Evolutionary conservation across 306 rosid species (phyloP).

Genomic region (Ormosia emarginata): DNA sequence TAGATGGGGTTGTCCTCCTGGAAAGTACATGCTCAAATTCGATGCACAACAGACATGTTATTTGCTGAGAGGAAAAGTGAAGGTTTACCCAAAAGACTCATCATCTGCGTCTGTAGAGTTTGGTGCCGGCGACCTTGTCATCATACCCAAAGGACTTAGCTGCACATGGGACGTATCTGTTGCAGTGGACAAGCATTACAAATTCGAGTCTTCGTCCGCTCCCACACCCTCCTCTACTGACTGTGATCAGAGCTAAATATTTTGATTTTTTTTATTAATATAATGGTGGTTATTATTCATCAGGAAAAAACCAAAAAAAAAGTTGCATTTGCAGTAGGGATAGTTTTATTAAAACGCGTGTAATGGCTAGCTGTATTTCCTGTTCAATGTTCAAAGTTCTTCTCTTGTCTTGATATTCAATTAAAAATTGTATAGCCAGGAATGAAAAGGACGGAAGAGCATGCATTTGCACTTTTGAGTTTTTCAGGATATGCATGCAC

Average conservation of each 20-base stretch:
- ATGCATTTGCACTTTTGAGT: neutral
- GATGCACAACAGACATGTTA: conserved; percentile 65
- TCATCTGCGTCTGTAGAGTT: conserved; percentile 47
- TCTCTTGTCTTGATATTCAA: neutral
- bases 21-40: conserved; percentile 57
- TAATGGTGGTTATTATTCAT: neutral
- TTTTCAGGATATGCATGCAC: conserved; percentile 26
- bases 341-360: neutral
- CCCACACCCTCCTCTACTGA: neutral
- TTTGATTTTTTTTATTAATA: neutral
- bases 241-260: neutral
- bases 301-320: neutral
- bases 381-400: neutral
- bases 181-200: conserved; percentile 67
- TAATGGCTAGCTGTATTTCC: neutral
- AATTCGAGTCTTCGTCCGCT: conserved; percentile 42
- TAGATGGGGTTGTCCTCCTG: conserved; percentile 79
- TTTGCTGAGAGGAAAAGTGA: conserved; percentile 61
- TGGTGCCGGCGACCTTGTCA: conserved; percentile 68
- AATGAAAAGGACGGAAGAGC: neutral
- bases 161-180: conserved; percentile 76
- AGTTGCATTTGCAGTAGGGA: neutral
- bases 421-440: neutral
- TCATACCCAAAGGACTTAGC: conserved; percentile 60
- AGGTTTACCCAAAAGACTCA: conserved; percentile 53